Percentiles rank a stretch among this genome's conserved stretches.
These are phyloP conservation scores for Chlamydomonas sp. DNA, from an alignment of 139 green algal genomes.

Conservation along the genomic window DNA sequence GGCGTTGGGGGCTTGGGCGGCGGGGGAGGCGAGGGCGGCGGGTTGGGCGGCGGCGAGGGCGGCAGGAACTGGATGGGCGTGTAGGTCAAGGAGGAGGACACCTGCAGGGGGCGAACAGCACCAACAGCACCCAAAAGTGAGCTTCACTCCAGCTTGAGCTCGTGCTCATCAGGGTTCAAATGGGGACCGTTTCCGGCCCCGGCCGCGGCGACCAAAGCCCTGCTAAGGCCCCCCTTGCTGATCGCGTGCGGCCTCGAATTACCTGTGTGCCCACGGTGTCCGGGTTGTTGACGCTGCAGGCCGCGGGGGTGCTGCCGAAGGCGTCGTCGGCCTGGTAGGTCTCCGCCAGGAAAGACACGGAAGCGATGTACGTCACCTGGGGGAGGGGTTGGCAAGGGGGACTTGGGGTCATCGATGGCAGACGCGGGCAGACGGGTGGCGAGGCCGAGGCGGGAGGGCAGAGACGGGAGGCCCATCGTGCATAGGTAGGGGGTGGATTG, in stretches of 20 bases:
- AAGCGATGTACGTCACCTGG: neutral
- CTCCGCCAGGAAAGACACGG: conserved; percentile 8
- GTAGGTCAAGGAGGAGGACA: neutral
- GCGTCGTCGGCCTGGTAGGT: conserved; percentile 11
- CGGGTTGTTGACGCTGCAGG: conserved; percentile 5
- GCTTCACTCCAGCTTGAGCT: neutral
- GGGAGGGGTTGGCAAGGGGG: too few species aligned
- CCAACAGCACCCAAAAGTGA: too few species aligned
- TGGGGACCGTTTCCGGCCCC: neutral
- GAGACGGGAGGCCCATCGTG: too few species aligned
- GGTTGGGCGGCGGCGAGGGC: neutral
- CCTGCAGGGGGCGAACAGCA: neutral
- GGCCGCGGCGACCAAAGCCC: neutral
- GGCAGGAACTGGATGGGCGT: conserved; percentile 15
- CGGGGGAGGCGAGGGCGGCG: neutral
- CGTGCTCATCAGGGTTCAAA: neutral
- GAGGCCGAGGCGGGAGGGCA: too few species aligned
- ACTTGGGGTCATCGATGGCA: too few species aligned
- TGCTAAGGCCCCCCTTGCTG: too few species aligned
- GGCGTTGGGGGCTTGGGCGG: neutral
- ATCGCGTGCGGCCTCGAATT: too few species aligned
- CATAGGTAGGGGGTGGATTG: too few species aligned
- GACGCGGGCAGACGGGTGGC: too few species aligned
- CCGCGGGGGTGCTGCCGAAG: neutral
- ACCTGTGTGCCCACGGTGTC: neutral